Percentiles rank a stretch among this genome's conserved stretches.
phyloP scores from a whole-genome alignment of 1,284 basidiomycete genomes.

The Tylopilus sp. region DNA sequence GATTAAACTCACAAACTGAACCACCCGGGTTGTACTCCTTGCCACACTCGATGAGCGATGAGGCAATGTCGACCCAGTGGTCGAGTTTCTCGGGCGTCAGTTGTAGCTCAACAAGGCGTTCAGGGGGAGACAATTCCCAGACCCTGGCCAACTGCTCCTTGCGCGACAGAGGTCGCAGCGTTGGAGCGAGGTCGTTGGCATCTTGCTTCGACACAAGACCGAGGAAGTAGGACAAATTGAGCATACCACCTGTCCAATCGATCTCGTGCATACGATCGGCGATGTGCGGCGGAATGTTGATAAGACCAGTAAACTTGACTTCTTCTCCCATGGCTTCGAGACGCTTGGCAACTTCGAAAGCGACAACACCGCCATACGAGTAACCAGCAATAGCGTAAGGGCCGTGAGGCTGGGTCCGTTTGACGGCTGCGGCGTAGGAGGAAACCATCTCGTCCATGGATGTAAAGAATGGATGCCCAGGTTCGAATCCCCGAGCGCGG shows the following conservation, averaged over 20 bases:
- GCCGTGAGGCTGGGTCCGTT: conserved; percentile 39
- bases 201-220: conserved; percentile 23
- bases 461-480: conserved; percentile 37
- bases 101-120: conserved; percentile 25
- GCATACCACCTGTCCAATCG: conserved; percentile 36
- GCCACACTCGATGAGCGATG: conserved; percentile 33
- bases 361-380: conserved; percentile 48
- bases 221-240: conserved; percentile 35
- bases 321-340: conserved; percentile 39
- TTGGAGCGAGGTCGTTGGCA: conserved; percentile 15
- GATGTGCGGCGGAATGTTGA: conserved; percentile 46
- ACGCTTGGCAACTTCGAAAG: conserved; percentile 46
- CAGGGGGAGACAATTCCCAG: conserved; percentile 23
- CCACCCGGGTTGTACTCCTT: conserved; percentile 28
- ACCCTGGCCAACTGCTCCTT: conserved; percentile 23
- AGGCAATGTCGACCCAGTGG: conserved; percentile 35
- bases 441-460: conserved; percentile 45
- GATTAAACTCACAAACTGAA: conserved; percentile 27
- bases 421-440: conserved; percentile 40
- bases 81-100: conserved; percentile 23
- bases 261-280: conserved; percentile 44
- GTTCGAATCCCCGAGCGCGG: conserved; percentile 46
- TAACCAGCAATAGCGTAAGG: conserved; percentile 50
- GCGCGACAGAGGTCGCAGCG: conserved; percentile 13
- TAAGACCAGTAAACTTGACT: conserved; percentile 43